Conservation (phyloP, 2,329 filamentous ascomycete genomes). For the Epichloe scottii region DNA sequence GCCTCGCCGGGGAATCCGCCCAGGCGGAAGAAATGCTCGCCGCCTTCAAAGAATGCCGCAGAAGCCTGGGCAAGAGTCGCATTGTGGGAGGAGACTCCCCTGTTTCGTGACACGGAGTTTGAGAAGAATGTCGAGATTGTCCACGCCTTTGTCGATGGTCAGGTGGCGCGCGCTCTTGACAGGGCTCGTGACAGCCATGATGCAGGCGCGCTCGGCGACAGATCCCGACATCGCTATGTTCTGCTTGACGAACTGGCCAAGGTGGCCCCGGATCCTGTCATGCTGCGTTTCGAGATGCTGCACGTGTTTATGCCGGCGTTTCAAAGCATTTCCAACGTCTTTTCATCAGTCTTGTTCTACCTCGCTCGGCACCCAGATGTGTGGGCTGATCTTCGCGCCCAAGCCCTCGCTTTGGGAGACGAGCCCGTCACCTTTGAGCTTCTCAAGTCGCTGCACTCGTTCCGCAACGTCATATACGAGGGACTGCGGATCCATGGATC, state of each 20-base stretch:
- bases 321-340: not conserved
- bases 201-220: not conserved
- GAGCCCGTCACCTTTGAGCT: not conserved
- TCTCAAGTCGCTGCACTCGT: not conserved
- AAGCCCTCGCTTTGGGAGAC: not conserved
- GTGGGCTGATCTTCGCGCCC: not conserved
- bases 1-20: not conserved
- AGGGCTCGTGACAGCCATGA: not conserved
- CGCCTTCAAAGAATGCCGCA: not conserved
- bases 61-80: not conserved
- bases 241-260: slow-evolving; percentile 3
- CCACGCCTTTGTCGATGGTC: slow-evolving; percentile 3
- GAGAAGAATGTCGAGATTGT: slow-evolving; percentile 1
- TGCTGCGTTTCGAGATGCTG: slow-evolving; percentile 2
- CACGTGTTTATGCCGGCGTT: slow-evolving; percentile 3
- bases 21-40: not conserved
- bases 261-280: not conserved
- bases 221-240: not conserved
- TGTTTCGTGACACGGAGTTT: not conserved
- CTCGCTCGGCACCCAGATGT: not conserved
- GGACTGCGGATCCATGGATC: slow-evolving; percentile 2
- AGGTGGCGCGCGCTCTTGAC: not conserved
- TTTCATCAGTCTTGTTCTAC: not conserved
- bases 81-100: not conserved
- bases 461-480: slow-evolving; percentile 1